Evolutionary conservation across 345 rosid genomes (phyloP).

Genomic region (Iberis pinnata): DNA sequence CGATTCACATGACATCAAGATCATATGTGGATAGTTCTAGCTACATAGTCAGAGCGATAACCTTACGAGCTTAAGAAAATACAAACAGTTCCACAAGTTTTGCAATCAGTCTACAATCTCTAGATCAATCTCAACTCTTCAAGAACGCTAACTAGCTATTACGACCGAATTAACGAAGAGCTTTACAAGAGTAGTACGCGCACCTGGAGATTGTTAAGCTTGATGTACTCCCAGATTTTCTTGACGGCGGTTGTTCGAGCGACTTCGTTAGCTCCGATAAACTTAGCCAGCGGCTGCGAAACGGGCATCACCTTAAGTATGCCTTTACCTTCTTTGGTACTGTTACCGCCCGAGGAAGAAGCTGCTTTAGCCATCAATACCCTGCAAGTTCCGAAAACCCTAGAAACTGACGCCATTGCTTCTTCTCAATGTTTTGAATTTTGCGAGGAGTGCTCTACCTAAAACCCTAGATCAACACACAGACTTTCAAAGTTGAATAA

Average conservation of each 20-base stretch:
- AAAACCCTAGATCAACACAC: too few relatives aligned
- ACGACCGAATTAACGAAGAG: not conserved
- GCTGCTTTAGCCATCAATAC: constrained; percentile 23
- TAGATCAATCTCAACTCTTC: too few relatives aligned
- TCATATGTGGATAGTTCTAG: not conserved
- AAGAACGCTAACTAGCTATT: too few relatives aligned
- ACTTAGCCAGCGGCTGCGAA: constrained; percentile 29
- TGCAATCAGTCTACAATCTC: not conserved
- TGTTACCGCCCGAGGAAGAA: constrained; percentile 1
- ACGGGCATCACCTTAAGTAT: constrained; percentile 16
- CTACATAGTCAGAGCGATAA: not conserved
- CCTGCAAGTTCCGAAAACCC: constrained; percentile 27
- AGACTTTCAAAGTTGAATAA: too few relatives aligned
- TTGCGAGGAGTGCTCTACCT: too few relatives aligned
- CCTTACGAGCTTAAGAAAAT: not conserved
- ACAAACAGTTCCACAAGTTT: not conserved
- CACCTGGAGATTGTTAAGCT: constrained; percentile 44
- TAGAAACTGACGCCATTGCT: constrained; percentile 19
- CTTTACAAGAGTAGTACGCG: too few relatives aligned
- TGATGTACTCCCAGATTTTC: constrained; percentile 45
- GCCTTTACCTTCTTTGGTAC: constrained; percentile 3
- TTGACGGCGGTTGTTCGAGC: constrained; percentile 42
- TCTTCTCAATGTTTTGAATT: too few relatives aligned
- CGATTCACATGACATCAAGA: not conserved
- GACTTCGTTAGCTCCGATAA: constrained; percentile 39